These are phyloP conservation scores for Tolypocladium tropicale DNA, from an alignment of 2,329 filamentous ascomycete genomes.

Conservation along the genomic window DNA sequence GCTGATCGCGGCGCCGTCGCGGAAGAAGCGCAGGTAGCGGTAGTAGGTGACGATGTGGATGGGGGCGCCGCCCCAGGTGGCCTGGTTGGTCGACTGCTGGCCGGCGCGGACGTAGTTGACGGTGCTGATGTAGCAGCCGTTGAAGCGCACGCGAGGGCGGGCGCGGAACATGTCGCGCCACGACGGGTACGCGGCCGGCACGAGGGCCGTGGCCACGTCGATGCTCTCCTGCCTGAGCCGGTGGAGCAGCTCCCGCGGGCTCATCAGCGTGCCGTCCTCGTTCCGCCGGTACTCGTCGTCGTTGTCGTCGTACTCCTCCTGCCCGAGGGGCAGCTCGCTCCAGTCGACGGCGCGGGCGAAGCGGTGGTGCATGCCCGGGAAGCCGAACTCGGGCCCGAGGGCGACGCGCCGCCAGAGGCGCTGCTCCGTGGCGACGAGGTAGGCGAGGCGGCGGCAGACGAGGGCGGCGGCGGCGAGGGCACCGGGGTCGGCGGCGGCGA, in stretches of 20 bases:
- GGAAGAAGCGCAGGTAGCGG: constrained; percentile 90
- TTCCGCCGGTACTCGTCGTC: not conserved
- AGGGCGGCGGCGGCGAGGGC: constrained; percentile 65
- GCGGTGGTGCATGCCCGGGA: constrained; percentile 71
- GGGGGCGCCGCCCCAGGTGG: constrained; percentile 63
- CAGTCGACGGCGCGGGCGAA: constrained; percentile 55
- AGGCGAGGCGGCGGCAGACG: constrained; percentile 83
- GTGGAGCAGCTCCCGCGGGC: constrained; percentile 19
- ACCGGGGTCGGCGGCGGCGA: constrained; percentile 66
- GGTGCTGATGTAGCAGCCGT: constrained; percentile 91
- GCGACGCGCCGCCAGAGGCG: constrained; percentile 76
- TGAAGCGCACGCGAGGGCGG: constrained; percentile 83
- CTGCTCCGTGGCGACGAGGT: constrained; percentile 74
- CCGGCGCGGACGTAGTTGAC: constrained; percentile 90
- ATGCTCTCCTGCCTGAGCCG: constrained; percentile 21
- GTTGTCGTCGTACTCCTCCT: too few relatives aligned
- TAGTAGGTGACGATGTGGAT: constrained; percentile 98
- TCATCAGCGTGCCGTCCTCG: not conserved
- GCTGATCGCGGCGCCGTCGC: constrained; percentile 74
- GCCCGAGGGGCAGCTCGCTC: constrained; percentile 32
- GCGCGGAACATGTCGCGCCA: constrained; percentile 67
- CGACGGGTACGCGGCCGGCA: constrained; percentile 33
- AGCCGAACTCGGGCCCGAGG: constrained; percentile 62
- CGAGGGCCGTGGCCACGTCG: constrained; percentile 29
- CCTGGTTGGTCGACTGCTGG: constrained; percentile 56